Conservation (phyloP, 75 land plant genomes). For the Cunninghamia lanceolata region DNA sequence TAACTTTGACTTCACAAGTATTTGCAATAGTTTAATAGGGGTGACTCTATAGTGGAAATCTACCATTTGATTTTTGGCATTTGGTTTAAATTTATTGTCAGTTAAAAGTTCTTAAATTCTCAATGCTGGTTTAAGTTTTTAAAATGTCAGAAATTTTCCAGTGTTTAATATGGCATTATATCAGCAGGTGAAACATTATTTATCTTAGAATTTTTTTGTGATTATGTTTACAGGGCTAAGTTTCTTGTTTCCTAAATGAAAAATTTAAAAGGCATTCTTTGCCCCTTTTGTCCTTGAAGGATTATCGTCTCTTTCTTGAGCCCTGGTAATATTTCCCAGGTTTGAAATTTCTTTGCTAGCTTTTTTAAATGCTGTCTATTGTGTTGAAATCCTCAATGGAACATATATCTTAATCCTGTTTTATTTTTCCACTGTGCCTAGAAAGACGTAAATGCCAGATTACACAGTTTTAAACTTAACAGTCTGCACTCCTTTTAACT, state of each 20-base stretch:
- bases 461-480: not conserved
- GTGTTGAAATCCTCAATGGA: not conserved
- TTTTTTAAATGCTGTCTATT: not conserved
- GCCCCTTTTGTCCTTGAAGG: not conserved
- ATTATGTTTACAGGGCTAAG: not conserved
- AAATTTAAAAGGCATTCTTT: not conserved
- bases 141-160: not conserved
- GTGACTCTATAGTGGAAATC: not conserved
- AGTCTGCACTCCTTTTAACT: not conserved
- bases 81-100: not conserved
- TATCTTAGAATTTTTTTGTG: not conserved
- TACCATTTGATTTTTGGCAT: not conserved
- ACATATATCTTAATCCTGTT: not conserved
- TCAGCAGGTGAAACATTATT: not conserved
- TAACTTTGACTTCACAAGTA: not conserved
- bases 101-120: not conserved
- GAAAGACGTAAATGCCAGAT: not conserved
- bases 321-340: not conserved
- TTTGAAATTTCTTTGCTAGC: not conserved
- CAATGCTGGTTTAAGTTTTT: not conserved
- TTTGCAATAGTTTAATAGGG: not conserved
- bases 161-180: not conserved
- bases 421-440: not conserved
- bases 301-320: not conserved
- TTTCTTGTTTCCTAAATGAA: not conserved